phyloP scores from a whole-genome alignment of 352 stramenopile genomes.

The Phytopythium mirpurense region DNA sequence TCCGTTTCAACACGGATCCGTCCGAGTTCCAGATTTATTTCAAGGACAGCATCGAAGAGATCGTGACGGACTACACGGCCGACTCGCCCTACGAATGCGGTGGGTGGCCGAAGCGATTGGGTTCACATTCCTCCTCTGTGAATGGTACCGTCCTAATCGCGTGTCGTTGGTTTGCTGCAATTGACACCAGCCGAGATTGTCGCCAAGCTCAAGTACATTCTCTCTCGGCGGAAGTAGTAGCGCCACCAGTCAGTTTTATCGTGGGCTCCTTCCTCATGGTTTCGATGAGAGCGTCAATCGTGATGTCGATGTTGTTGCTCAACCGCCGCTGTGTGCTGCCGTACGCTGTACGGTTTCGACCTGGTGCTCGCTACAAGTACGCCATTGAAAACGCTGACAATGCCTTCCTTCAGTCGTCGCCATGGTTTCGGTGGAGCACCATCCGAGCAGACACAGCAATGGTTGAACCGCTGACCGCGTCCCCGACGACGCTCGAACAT shows the following conservation, averaged over 20 bases:
- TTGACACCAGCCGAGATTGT: constrained; percentile 77
- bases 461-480: too few species aligned
- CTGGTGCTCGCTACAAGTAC: too few species aligned
- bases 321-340: too few species aligned
- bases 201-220: constrained; percentile 89
- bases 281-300: neutral
- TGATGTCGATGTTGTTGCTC: neutral
- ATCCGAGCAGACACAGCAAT: too few species aligned
- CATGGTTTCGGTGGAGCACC: too few species aligned
- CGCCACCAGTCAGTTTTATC: neutral
- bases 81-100: constrained; percentile 87
- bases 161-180: too few species aligned
- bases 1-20: constrained; percentile 81
- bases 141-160: constrained; percentile 3
- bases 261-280: neutral
- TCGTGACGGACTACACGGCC: constrained; percentile 86
- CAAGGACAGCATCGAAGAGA: constrained; percentile 86
- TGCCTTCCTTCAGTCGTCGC: too few species aligned
- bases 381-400: too few species aligned
- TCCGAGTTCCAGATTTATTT: constrained; percentile 89
- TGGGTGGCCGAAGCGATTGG: constrained; percentile 41
- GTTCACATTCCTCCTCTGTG: too few species aligned
- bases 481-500: too few species aligned
- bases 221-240: constrained; percentile 69
- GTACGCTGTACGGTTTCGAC: too few species aligned